Evolutionary conservation across 306 rosid genomes (phyloP), one percentile per base, ranked within the genome.

Genomic region (Corylus heterophylla): DNA sequence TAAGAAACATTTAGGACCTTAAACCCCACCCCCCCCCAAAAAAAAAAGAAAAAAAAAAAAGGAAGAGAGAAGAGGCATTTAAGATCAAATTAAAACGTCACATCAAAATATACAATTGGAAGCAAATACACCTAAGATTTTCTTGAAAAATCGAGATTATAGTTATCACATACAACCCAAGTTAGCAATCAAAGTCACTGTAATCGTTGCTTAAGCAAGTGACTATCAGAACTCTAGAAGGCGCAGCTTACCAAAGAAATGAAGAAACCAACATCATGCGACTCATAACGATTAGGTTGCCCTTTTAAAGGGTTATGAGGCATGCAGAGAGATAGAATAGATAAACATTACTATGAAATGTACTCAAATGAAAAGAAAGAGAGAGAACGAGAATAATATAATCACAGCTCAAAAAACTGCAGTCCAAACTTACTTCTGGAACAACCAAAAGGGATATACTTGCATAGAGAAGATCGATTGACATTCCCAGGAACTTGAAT

Each of bases 381-480:
- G 37, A 9, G 12, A 45, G 27, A 48, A 44, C 18, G 44, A 68
- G 20, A 16, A 39, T 9, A 31, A 13, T 4, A 68, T 48, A 22
- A 69, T 8, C 61, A 50, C n/a, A 59, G 20, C 55, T 10, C 55
- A 27, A 45, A 44, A 75, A 78, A 37, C 27, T 17, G 7, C 6
- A 44, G 2, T 77, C 7, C 44, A 47, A 75, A 87, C 98, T 89
- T 85, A 95, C 99, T 81, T 90, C 90, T 44, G 99, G 98, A 81
- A 95, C 96, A 81, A 95, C 94, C 89, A 91, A 90, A 80, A 74
- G 85, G 18, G 99, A 93, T 82, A 93, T 79, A 58, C 99, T 88
- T 42, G 98, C 99, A 89, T 95, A 95, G 69, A 95, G 89, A 87
- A 95, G 92, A 87, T 95, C 98, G 69, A 93, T 84, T 79, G 97